Conservation (phyloP, 257 asterid species). For the Solanum chiquidenum region DNA sequence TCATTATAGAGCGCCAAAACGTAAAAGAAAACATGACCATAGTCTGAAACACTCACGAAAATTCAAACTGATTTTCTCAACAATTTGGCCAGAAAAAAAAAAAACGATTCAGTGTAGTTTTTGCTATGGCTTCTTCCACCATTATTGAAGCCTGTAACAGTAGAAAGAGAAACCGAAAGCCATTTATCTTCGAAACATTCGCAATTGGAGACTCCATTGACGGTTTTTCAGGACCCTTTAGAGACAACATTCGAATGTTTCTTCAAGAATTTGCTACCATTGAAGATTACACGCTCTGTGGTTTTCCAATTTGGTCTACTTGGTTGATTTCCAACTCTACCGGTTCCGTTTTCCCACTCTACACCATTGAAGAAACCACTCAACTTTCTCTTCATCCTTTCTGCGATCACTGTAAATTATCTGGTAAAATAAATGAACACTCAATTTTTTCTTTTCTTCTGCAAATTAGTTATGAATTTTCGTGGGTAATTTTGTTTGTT, state of each 20-base stretch:
- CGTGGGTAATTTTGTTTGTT: not conserved
- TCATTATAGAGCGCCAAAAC: constrained; percentile 37
- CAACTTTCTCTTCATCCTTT: constrained; percentile 32
- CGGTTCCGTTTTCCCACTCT: constrained; percentile 46
- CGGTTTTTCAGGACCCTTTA: constrained; percentile 34
- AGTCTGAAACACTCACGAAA: constrained; percentile 1
- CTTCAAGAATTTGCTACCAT: constrained; percentile 40
- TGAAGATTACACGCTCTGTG: constrained; percentile 26
- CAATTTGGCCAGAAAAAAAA: not conserved
- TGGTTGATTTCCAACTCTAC: constrained; percentile 14
- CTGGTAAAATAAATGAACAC: constrained; percentile 26
- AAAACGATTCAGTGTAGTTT: not conserved
- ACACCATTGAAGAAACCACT: constrained; percentile 56
- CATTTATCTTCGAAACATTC: constrained; percentile 30
- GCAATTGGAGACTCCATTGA: constrained; percentile 11
- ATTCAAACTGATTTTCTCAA: not conserved
- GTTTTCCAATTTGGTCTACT: constrained; percentile 56
- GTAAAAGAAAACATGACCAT: not conserved
- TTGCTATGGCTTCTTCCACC: constrained; percentile 41
- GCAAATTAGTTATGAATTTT: not conserved
- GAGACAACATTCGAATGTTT: constrained; percentile 43
- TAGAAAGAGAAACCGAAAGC: constrained; percentile 19
- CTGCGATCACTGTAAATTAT: constrained; percentile 53
- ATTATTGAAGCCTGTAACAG: constrained; percentile 21
- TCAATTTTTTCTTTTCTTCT: not conserved